A percentile compares a stretch with the other conserved stretches of the same genome.
These are phyloP conservation scores for Fusarium armeniacum DNA, from an alignment of 2,329 filamentous ascomycete genomes.

Conservation along the genomic window DNA sequence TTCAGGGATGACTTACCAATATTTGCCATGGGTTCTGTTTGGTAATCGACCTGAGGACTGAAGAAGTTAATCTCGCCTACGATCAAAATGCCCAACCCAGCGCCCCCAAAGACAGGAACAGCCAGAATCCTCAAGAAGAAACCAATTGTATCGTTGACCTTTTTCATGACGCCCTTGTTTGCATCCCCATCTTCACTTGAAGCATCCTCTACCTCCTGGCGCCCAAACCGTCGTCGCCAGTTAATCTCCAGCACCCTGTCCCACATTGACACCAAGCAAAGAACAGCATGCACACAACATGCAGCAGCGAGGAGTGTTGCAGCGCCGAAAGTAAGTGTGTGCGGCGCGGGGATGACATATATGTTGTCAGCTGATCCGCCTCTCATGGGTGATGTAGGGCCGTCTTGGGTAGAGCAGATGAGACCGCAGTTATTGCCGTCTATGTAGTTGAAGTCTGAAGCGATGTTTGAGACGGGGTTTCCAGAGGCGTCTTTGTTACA, in stretches of 20 bases:
- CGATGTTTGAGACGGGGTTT: constrained; percentile 53
- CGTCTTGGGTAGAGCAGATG: constrained; percentile 59
- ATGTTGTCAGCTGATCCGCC: constrained; percentile 70
- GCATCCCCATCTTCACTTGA: constrained; percentile 61
- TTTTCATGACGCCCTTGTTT: constrained; percentile 65
- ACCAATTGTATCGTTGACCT: constrained; percentile 68
- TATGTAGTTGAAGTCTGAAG: constrained; percentile 61
- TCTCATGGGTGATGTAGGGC: constrained; percentile 69
- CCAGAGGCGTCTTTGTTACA: constrained; percentile 61
- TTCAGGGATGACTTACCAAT: constrained; percentile 61
- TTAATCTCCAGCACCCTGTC: constrained; percentile 74
- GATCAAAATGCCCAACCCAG: constrained; percentile 70
- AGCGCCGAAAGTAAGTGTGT: constrained; percentile 68
- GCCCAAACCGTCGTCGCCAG: constrained; percentile 63
- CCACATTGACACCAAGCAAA: constrained; percentile 73
- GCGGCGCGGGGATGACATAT: constrained; percentile 72
- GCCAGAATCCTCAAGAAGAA: constrained; percentile 69
- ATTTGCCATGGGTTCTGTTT: constrained; percentile 73
- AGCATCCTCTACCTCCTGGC: constrained; percentile 21
- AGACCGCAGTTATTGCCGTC: constrained; percentile 60
- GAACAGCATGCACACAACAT: constrained; percentile 74
- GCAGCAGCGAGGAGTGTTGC: constrained; percentile 73
- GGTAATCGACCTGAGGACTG: constrained; percentile 66
- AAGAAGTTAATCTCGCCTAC: constrained; percentile 76
- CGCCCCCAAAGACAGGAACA: constrained; percentile 70